phyloP scores from a whole-genome alignment of 805 yeast species.

The Dipodascus geniculatus region DNA sequence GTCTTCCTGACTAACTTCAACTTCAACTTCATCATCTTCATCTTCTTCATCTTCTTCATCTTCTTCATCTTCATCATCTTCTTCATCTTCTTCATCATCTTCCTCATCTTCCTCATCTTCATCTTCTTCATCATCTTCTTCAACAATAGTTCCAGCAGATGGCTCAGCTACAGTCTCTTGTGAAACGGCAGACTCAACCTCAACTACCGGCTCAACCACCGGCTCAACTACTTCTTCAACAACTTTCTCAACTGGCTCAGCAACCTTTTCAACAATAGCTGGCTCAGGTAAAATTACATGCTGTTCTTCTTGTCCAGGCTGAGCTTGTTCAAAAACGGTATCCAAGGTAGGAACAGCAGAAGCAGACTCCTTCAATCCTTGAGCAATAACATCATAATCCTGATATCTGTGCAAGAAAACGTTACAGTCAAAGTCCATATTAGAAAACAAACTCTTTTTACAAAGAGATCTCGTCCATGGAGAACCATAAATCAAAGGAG shows the following conservation, averaged over 20 bases:
- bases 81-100: neutral
- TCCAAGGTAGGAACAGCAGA: neutral
- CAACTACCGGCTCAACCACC: neutral
- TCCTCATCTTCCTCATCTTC: neutral
- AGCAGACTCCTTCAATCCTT: neutral
- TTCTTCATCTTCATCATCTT: neutral
- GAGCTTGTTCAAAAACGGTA: neutral
- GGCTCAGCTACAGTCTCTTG: neutral
- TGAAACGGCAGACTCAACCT: neutral
- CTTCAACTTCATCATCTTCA: neutral
- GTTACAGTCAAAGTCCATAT: constrained; percentile 88
- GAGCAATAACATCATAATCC: constrained; percentile 15
- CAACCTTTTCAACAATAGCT: neutral
- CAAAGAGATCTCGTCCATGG: constrained; percentile 71
- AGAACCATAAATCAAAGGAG: constrained; percentile 67
- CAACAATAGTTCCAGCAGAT: neutral
- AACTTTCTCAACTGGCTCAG: neutral
- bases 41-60: neutral
- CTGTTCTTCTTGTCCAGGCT: neutral
- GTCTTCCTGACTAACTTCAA: neutral
- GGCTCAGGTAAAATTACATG: constrained; percentile 3
- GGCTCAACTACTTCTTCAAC: neutral
- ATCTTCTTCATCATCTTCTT: neutral
- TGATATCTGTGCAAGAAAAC: constrained; percentile 29
- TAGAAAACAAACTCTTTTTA: constrained; percentile 38